Evolutionary conservation across 495 filamentous ascomycete species (phyloP).

Genomic region (Neurospora sp.): DNA sequence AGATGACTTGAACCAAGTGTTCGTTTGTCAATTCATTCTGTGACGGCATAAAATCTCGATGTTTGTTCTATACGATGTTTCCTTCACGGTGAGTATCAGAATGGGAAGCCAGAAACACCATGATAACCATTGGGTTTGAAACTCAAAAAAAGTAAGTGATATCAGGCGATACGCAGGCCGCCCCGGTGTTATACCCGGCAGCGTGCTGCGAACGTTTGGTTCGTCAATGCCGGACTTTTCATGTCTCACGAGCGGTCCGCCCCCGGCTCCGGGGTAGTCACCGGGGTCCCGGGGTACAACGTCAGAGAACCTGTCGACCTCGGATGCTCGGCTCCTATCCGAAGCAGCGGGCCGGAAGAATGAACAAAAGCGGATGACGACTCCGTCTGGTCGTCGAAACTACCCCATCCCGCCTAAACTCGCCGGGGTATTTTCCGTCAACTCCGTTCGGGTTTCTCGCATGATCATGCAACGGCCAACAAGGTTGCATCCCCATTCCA

Average conservation of each 20-base stretch:
- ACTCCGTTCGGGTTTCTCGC: background rate
- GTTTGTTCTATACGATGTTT: background rate
- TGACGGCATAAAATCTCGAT: background rate
- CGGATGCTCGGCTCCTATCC: background rate
- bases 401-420: background rate
- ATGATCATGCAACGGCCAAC: background rate
- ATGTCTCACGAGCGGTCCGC: background rate
- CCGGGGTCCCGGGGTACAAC: background rate
- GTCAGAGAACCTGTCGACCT: background rate
- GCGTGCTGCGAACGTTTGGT: background rate
- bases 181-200: background rate
- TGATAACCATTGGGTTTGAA: background rate
- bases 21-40: background rate
- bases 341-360: background rate
- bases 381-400: background rate
- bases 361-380: background rate
- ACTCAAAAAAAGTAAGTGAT: background rate
- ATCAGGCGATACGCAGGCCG: background rate
- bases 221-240: background rate
- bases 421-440: background rate
- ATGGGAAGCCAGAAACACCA: background rate
- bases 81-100: background rate
- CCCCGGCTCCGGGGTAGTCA: background rate
- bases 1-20: background rate
- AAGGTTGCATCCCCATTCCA: background rate